Percentiles rank a stretch among this genome's conserved stretches.
Evolutionary conservation across 2,329 filamentous ascomycete genomes (phyloP).

Genomic region (Pseudodiploospora longispora): DNA sequence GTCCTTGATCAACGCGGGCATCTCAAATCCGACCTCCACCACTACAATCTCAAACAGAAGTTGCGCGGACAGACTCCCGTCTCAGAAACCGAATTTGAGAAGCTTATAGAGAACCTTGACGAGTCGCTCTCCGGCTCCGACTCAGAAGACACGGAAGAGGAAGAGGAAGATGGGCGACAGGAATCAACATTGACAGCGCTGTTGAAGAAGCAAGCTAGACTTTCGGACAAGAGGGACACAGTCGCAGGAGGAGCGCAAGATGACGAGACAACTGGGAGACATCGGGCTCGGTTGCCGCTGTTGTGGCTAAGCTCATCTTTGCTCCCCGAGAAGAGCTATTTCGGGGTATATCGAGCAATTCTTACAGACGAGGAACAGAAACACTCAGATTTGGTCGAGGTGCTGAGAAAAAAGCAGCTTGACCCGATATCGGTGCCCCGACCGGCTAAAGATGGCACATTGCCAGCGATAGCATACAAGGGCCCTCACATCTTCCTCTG

Average conservation of each 20-base stretch:
- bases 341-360: conserved; percentile 79
- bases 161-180: conserved; percentile 47
- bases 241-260: conserved; percentile 44
- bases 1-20: conserved; percentile 79
- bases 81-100: conserved; percentile 77
- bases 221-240: conserved; percentile 42
- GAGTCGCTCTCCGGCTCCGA: conserved; percentile 90
- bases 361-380: conserved; percentile 66
- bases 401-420: conserved; percentile 70
- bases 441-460: conserved; percentile 48
- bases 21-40: conserved; percentile 81
- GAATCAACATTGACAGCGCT: conserved; percentile 68
- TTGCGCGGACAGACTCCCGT: conserved; percentile 65
- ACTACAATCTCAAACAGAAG: conserved; percentile 92
- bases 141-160: conserved; percentile 61
- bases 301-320: conserved; percentile 77
- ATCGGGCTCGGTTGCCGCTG: conserved; percentile 62
- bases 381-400: conserved; percentile 52
- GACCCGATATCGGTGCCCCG: conserved; percentile 48
- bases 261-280: conserved; percentile 33
- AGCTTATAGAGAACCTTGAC: conserved; percentile 74
- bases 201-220: conserved; percentile 73
- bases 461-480: conserved; percentile 49
- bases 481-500: conserved; percentile 89
- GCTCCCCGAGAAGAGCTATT: conserved; percentile 68